Percentiles rank a stretch among this genome's conserved stretches.
Conservation (phyloP, 116 monocot genomes). For the Papilionanthe hybrid region DNA sequence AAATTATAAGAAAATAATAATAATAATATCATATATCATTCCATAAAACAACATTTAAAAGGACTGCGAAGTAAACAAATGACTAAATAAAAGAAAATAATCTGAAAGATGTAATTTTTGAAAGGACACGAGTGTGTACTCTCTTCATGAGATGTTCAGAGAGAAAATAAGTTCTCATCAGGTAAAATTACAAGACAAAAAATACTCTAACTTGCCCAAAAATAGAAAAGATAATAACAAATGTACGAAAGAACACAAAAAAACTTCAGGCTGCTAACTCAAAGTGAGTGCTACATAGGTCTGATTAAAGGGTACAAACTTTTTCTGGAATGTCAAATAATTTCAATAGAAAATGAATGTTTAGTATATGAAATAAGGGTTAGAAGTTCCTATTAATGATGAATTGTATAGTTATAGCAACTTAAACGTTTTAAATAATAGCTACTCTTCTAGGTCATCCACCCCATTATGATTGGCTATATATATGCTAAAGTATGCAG, state of each 20-base stretch:
- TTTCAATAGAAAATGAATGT: background rate
- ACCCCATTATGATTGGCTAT: background rate
- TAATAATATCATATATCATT: background rate
- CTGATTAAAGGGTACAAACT: background rate
- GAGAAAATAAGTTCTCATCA: background rate
- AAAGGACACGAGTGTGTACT: too few relatives aligned
- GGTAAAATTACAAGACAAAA: background rate
- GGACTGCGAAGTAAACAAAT: background rate
- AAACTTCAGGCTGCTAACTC: background rate
- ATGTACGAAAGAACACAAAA: background rate
- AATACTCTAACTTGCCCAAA: background rate
- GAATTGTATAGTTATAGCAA: background rate
- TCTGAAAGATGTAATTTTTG: too few relatives aligned
- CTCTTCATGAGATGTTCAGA: background rate
- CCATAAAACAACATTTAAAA: background rate
- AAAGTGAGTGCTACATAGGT: background rate
- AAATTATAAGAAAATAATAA: conserved; percentile 1
- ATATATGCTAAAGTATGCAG: background rate
- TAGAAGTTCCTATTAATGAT: background rate
- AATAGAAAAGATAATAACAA: background rate
- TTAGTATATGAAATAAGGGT: background rate
- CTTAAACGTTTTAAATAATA: background rate
- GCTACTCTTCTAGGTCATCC: background rate
- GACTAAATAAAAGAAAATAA: background rate
- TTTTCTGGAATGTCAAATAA: background rate